Percentiles rank a stretch among this genome's conserved stretches.
Evolutionary conservation across 2,329 filamentous ascomycete species (phyloP).

Genomic region (Monosporascus sp.): DNA sequence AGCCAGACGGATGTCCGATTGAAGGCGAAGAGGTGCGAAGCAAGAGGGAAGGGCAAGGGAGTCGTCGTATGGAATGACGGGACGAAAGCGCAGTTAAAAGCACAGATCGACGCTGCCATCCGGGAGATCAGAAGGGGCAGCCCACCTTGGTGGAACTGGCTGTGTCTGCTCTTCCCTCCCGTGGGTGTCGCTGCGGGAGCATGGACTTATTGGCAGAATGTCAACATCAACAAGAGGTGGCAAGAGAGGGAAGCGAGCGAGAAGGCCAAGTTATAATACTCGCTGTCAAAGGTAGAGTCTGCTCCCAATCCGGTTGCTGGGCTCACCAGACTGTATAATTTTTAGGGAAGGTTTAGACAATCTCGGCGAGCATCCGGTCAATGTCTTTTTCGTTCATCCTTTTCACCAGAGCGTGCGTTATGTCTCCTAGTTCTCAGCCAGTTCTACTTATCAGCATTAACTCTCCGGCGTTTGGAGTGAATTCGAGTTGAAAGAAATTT

Average conservation of each 20-base stretch:
- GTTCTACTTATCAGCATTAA: too few relatives aligned
- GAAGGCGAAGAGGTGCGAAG: constrained; percentile 73
- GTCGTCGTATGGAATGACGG: constrained; percentile 91
- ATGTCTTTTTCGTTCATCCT: not conserved
- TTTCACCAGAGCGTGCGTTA: not conserved
- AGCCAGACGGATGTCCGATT: constrained; percentile 82
- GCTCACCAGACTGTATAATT: not conserved
- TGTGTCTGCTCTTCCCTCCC: constrained; percentile 66
- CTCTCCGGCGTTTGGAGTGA: too few relatives aligned
- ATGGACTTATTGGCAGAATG: constrained; percentile 70
- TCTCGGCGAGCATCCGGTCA: not conserved
- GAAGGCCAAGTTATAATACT: constrained; percentile 35
- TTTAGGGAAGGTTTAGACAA: too few relatives aligned
- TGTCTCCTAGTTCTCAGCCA: not conserved
- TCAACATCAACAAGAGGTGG: constrained; percentile 66
- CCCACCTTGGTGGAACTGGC: constrained; percentile 79
- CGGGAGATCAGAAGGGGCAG: constrained; percentile 54
- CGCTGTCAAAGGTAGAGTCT: not conserved
- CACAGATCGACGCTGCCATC: constrained; percentile 63
- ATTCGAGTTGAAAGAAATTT: too few relatives aligned
- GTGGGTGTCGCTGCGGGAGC: constrained; percentile 62
- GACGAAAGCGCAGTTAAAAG: constrained; percentile 62
- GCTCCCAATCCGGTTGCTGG: not conserved
- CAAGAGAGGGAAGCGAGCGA: constrained; percentile 49
- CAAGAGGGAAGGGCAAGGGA: constrained; percentile 58